A percentile compares a stretch with the other conserved stretches of the same genome.
Evolutionary conservation across 73 alveolate species (phyloP).

Genomic region (Tetrahymena thermophila): DNA sequence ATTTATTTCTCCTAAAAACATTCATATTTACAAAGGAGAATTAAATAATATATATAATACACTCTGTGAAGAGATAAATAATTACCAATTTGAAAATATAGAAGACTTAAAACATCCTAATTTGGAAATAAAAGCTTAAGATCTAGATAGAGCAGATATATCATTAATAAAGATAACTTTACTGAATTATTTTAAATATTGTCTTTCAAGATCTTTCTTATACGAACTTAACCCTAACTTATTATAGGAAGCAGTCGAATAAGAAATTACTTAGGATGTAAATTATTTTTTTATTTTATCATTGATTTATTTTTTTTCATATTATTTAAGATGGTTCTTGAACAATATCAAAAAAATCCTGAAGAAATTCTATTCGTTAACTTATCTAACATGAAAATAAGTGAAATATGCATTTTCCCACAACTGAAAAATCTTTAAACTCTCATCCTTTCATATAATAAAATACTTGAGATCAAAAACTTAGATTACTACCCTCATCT

Average conservation of each 20-base stretch:
- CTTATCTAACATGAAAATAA: not conserved
- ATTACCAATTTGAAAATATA: slow-evolving; percentile 34
- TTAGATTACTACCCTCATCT: slow-evolving; percentile 68
- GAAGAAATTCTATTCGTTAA: not conserved
- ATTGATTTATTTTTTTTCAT: not conserved
- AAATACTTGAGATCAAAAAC: slow-evolving; percentile 70
- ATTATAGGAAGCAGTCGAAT: slow-evolving; percentile 8
- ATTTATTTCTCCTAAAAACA: slow-evolving; percentile 26
- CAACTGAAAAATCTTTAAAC: slow-evolving; percentile 6
- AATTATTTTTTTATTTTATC: slow-evolving; percentile 2
- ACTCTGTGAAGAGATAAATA: slow-evolving; percentile 24
- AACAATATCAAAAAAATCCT: not conserved
- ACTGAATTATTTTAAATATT: slow-evolving; percentile 44
- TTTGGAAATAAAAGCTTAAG: slow-evolving; percentile 43
- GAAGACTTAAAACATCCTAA: slow-evolving; percentile 37
- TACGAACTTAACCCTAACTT: slow-evolving; percentile 38
- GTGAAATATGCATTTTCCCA: not conserved
- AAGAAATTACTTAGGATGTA: slow-evolving; percentile 13
- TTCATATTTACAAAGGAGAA: slow-evolving; percentile 8
- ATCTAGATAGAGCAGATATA: slow-evolving; percentile 64
- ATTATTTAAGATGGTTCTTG: not conserved
- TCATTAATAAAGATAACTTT: slow-evolving; percentile 57
- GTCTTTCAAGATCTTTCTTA: slow-evolving; percentile 38
- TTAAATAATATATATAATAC: slow-evolving; percentile 18
- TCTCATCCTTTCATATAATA: slow-evolving; percentile 80